A percentile compares a stretch with the other conserved stretches of the same genome.
phyloP scores from a whole-genome alignment of 805 yeast genomes.

The Zygoascus tannicola region DNA sequence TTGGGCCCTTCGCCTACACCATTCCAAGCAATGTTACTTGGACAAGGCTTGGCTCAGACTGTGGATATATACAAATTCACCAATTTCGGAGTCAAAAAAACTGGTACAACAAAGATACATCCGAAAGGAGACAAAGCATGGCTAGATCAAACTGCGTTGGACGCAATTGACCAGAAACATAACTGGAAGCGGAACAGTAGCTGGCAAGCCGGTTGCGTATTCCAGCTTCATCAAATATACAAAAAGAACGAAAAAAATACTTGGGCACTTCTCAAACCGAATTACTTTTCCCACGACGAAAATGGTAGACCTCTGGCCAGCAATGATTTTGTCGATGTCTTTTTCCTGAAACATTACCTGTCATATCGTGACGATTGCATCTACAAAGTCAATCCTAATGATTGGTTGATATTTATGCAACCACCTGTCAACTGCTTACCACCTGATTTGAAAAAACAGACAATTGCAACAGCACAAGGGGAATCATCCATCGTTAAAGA shows the following conservation, averaged over 20 bases:
- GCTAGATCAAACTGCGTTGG: slow-evolving; percentile 33
- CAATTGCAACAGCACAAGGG: slow-evolving; percentile 11
- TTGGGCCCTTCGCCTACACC: slow-evolving; percentile 76
- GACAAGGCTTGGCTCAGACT: slow-evolving; percentile 59
- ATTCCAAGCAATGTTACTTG: slow-evolving; percentile 57
- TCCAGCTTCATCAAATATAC: slow-evolving; percentile 77
- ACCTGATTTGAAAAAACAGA: slow-evolving; percentile 41
- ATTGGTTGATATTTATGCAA: slow-evolving; percentile 56
- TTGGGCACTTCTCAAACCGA: slow-evolving; percentile 35
- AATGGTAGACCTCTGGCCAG: slow-evolving; percentile 37
- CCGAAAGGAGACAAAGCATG: slow-evolving; percentile 60
- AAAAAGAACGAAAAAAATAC: slow-evolving; percentile 26
- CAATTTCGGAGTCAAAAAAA: slow-evolving; percentile 63
- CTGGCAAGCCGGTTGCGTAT: slow-evolving; percentile 76
- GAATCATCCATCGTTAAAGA: slow-evolving; percentile 23
- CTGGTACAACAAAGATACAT: slow-evolving; percentile 38
- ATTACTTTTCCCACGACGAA: slow-evolving; percentile 36
- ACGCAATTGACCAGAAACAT: slow-evolving; percentile 43
- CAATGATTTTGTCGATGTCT: slow-evolving; percentile 49
- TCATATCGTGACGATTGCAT: slow-evolving; percentile 37
- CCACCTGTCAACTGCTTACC: slow-evolving; percentile 77
- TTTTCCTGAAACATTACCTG: slow-evolving; percentile 51
- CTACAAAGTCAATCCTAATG: slow-evolving; percentile 33
- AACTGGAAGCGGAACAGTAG: slow-evolving; percentile 64
- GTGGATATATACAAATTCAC: slow-evolving; percentile 64